Conservation (phyloP, 2,329 filamentous ascomycete genomes). For the Coleophoma cylindrospora region DNA sequence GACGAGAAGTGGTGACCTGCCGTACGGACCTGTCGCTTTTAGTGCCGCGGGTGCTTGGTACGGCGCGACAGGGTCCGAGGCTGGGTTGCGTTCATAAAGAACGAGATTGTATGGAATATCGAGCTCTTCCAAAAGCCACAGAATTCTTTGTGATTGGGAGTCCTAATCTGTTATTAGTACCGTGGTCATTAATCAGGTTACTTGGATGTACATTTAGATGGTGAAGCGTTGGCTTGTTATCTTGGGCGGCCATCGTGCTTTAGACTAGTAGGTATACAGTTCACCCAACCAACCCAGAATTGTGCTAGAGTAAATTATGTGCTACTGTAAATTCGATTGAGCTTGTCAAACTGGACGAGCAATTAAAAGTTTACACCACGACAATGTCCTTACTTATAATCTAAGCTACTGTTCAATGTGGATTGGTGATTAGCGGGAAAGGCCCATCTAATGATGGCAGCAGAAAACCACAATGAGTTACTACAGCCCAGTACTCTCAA, state of each 20-base stretch:
- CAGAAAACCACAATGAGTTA: too few relatives aligned
- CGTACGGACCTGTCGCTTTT: conserved; percentile 41
- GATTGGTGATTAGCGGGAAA: too few relatives aligned
- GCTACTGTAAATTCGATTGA: too few relatives aligned
- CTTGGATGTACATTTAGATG: background rate
- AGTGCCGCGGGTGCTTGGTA: conserved; percentile 30
- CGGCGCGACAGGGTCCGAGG: conserved; percentile 14
- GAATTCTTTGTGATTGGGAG: conserved; percentile 55
- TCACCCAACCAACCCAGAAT: too few relatives aligned
- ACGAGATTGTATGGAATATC: conserved; percentile 45
- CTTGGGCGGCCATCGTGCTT: background rate
- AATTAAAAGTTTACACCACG: too few relatives aligned
- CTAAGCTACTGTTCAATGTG: too few relatives aligned
- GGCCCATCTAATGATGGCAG: too few relatives aligned
- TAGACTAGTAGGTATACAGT: too few relatives aligned
- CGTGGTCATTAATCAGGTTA: background rate
- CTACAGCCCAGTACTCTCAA: too few relatives aligned
- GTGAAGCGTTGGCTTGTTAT: background rate
- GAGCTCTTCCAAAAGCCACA: conserved; percentile 63
- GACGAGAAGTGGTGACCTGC: conserved; percentile 53
- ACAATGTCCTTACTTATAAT: too few relatives aligned
- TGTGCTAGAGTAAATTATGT: too few relatives aligned
- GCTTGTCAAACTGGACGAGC: too few relatives aligned
- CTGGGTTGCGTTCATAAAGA: conserved; percentile 33
- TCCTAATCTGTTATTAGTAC: background rate